Percentiles rank a stretch among this genome's conserved stretches.
Evolutionary conservation across 306 rosid genomes (phyloP).

Genomic region (Crotalaria pallida): DNA sequence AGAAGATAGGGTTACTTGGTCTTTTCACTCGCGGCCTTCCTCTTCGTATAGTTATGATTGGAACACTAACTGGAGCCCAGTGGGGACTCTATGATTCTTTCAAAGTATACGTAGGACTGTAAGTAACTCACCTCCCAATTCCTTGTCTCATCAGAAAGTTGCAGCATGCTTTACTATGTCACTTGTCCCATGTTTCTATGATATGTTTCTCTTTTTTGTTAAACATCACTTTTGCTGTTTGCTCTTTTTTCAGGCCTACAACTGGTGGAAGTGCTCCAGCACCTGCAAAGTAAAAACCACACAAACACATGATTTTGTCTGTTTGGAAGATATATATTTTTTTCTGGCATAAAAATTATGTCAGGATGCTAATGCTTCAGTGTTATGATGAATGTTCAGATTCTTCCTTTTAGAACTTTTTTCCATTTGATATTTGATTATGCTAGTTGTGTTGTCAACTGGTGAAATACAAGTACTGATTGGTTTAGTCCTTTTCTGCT

Average conservation of each 20-base stretch:
- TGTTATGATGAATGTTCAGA: slow-evolving; percentile 17
- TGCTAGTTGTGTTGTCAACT: neutral
- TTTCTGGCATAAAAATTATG: slow-evolving; percentile 20
- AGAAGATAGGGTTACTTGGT: slow-evolving; percentile 51
- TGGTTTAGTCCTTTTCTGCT: neutral
- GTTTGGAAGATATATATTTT: neutral
- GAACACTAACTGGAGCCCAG: slow-evolving; percentile 68
- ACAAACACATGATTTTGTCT: neutral
- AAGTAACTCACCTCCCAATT: slow-evolving; percentile 32
- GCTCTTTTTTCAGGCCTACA: slow-evolving; percentile 53
- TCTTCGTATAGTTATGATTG: slow-evolving; percentile 71
- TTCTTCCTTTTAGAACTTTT: slow-evolving; percentile 10
- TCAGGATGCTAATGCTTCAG: slow-evolving; percentile 16
- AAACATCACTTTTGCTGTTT: neutral
- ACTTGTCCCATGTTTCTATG: neutral
- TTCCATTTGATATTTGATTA: slow-evolving; percentile 2
- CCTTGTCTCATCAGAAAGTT: neutral
- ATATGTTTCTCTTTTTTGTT: neutral
- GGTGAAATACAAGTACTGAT: neutral
- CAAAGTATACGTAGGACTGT: slow-evolving; percentile 73
- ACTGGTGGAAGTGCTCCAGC: slow-evolving; percentile 52
- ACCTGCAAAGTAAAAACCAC: slow-evolving; percentile 9
- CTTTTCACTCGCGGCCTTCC: slow-evolving; percentile 84
- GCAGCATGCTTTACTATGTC: neutral
- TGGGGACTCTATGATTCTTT: slow-evolving; percentile 69